Evolutionary conservation across 345 rosid species (phyloP), one percentile per base, ranked within the genome.

Genomic region (Psidium guajava): DNA sequence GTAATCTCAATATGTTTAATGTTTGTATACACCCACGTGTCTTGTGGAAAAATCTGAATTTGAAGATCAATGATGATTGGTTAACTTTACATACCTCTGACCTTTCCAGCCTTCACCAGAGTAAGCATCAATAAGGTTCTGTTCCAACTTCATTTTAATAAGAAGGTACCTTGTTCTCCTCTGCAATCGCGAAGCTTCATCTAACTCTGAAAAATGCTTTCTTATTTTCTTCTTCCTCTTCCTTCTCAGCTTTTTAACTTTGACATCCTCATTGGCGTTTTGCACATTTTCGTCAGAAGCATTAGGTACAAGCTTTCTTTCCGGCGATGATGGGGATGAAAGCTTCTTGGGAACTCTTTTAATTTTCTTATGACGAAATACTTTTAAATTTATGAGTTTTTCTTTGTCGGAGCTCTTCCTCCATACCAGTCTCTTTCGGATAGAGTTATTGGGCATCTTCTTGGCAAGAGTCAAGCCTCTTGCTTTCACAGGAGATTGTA

Each of bases 51-150:
- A 82, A 8, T n/a, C 11, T 10, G 49, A 47, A 52, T 16, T 50
- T 16, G 32, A 27, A 18, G 6, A 52, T 52, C 22, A 8, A 52
- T 14, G 24, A 69, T 28, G 74, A 61, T 61, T 28, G 74, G 74
- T 64, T 69, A 56, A 83, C 49, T n/a, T 54, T 32, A 13, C 89
- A 80, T 92, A 97, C 99, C 99, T 97, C 90, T 97, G 99, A 89
- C 99, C 99, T 90, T 97, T 97, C 99, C 99, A 97, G 40, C 99
- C 99, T 92, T 97, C 99, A 40, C 93, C 91, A 21, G 98, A 95
- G 86, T 96, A 97, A 83, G 99, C 99, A 91, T 97, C 99, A 57
- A 97, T 94, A 83, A 96, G 99, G 89, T 96, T 97, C 93, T 97
- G 99, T 90, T 96, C 98, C 91, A 92, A 90, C 96, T 96, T 96